Percentiles rank a stretch among this genome's conserved stretches.
phyloP scores from a whole-genome alignment of 768 basidiomycete genomes.

The Kwoniella dejecticola region DNA sequence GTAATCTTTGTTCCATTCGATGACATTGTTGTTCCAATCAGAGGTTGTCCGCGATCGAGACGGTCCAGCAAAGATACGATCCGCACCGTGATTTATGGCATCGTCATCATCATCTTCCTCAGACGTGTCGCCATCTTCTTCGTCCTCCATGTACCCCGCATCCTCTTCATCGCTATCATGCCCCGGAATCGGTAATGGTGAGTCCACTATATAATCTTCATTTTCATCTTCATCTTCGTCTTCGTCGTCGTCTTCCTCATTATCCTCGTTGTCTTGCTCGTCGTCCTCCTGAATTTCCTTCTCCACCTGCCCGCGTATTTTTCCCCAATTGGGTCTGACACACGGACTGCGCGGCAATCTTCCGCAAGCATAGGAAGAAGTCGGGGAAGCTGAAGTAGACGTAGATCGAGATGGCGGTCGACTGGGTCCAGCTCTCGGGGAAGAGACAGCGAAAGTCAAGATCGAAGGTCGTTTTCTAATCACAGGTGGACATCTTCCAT shows the following conservation, averaged over 20 bases:
- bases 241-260: background rate
- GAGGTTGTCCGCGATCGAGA: background rate
- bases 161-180: constrained; percentile 24
- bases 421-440: background rate
- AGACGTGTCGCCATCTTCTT: constrained; percentile 23
- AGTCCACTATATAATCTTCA: constrained; percentile 9
- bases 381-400: background rate
- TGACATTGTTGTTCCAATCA: background rate
- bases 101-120: constrained; percentile 18
- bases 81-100: background rate
- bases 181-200: constrained; percentile 23
- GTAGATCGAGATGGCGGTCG: background rate
- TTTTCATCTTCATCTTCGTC: constrained; percentile 15
- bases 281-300: constrained; percentile 1
- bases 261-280: constrained; percentile 3
- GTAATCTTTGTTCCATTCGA: constrained; percentile 3
- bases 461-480: constrained; percentile 16
- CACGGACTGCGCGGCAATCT: constrained; percentile 1
- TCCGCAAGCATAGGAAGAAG: background rate
- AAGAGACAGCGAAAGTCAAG: constrained; percentile 19
- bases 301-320: constrained; percentile 2
- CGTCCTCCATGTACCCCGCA: constrained; percentile 23
- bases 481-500: background rate
- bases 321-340: constrained; percentile 6
- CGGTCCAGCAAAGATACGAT: background rate